Conservation (phyloP, 1,139 yeast species). For the Arxiozyma slooffiae region DNA sequence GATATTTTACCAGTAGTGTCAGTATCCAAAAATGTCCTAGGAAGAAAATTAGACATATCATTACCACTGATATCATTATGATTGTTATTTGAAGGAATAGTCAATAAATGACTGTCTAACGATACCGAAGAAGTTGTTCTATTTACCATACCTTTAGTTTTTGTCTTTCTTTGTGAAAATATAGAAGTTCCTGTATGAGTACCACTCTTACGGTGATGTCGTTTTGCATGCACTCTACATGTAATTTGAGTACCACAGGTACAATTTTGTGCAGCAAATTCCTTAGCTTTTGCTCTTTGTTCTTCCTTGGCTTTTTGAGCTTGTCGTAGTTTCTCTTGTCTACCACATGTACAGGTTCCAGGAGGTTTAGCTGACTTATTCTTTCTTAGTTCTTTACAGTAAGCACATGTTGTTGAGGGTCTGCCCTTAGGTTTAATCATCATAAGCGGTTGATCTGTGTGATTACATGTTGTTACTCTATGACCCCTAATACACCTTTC, state of each 20-base stretch:
- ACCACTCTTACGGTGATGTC: constrained; percentile 4
- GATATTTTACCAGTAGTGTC: constrained; percentile 21
- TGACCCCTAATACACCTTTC: constrained; percentile 95
- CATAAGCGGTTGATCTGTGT: constrained; percentile 79
- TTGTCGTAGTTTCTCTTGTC: constrained; percentile 31
- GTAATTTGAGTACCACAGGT: constrained; percentile 36
- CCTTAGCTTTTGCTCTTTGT: constrained; percentile 35
- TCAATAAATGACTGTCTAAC: constrained; percentile 12
- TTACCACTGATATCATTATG: constrained; percentile 5
- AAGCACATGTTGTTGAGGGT: constrained; percentile 85
- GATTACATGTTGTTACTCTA: constrained; percentile 86
- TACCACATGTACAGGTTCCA: constrained; percentile 64
- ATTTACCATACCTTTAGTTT: constrained; percentile 6
- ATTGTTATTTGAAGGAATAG: background rate
- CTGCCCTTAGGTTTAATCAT: constrained; percentile 95
- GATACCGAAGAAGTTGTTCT: constrained; percentile 12
- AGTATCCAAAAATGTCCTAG: constrained; percentile 12
- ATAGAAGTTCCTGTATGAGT: background rate
- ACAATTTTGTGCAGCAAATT: constrained; percentile 32
- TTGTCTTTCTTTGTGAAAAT: constrained; percentile 6
- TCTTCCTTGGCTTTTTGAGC: constrained; percentile 38
- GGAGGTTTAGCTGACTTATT: constrained; percentile 51
- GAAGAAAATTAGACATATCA: constrained; percentile 10
- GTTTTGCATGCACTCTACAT: constrained; percentile 9
- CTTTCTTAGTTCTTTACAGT: constrained; percentile 74